Evolutionary conservation across 208 protist species (phyloP).

Genomic region (Blastocrithidia nonstop): DNA sequence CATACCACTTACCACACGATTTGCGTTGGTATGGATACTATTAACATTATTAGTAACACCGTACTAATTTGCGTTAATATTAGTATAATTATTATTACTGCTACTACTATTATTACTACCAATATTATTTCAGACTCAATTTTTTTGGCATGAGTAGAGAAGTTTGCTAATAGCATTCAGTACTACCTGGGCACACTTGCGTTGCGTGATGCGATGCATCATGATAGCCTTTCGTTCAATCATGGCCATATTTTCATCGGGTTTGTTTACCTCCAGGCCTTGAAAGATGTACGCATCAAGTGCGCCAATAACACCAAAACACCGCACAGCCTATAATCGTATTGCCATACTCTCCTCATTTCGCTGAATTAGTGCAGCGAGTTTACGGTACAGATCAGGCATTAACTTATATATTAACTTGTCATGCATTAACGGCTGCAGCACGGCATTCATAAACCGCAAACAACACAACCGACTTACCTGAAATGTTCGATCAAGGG

Average conservation of each 20-base stretch:
- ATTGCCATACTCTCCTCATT: constrained; percentile 53
- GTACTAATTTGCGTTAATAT: neutral
- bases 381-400: constrained; percentile 46
- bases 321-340: constrained; percentile 62
- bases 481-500: constrained; percentile 30
- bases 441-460: constrained; percentile 47
- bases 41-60: neutral
- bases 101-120: constrained; percentile 6
- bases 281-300: constrained; percentile 69
- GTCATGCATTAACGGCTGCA: constrained; percentile 44
- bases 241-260: constrained; percentile 18
- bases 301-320: constrained; percentile 62
- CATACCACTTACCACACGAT: too few relatives aligned
- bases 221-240: constrained; percentile 9
- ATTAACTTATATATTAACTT: constrained; percentile 50
- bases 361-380: constrained; percentile 41
- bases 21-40: too few relatives aligned
- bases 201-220: constrained; percentile 28
- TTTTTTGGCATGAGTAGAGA: constrained; percentile 2
- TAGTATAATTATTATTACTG: constrained; percentile 1
- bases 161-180: constrained; percentile 29
- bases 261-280: constrained; percentile 12
- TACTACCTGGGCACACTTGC: constrained; percentile 56
- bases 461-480: constrained; percentile 46
- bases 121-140: constrained; percentile 5